Conservation (phyloP, 345 rosid genomes). For the Acer saccharum region DNA sequence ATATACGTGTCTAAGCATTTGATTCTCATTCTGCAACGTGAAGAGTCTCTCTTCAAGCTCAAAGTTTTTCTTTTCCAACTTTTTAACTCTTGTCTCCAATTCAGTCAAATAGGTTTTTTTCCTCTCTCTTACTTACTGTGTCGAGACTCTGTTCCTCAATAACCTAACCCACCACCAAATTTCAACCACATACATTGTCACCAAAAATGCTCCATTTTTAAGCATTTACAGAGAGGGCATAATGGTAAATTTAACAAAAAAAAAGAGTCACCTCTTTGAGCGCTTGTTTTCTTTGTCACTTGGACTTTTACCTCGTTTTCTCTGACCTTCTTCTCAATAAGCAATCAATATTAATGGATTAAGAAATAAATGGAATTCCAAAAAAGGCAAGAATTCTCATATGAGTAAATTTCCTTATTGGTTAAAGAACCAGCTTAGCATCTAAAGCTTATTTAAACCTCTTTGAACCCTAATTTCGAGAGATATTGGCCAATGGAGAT, state of each 20-base stretch:
- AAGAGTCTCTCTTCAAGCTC: slow-evolving; percentile 90
- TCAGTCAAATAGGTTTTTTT: slow-evolving; percentile 88
- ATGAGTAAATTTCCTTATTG: too few relatives aligned
- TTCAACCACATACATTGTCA: neutral
- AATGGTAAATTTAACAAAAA: neutral
- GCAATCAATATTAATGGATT: too few relatives aligned
- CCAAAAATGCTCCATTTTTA: too few relatives aligned
- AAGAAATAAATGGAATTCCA: too few relatives aligned
- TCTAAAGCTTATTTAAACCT: too few relatives aligned
- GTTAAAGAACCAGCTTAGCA: too few relatives aligned
- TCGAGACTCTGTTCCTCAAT: slow-evolving; percentile 98
- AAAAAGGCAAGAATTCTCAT: too few relatives aligned
- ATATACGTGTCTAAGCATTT: slow-evolving; percentile 94
- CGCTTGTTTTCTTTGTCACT: slow-evolving; percentile 94
- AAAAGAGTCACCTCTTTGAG: slow-evolving; percentile 66
- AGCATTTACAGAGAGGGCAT: too few relatives aligned
- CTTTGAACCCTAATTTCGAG: too few relatives aligned
- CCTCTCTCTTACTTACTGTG: slow-evolving; percentile 98
- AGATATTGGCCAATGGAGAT: too few relatives aligned
- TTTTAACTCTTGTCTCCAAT: slow-evolving; percentile 76
- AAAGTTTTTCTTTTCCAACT: slow-evolving; percentile 89
- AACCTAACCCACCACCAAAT: slow-evolving; percentile 44
- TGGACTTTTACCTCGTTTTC: slow-evolving; percentile 82
- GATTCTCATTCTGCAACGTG: slow-evolving; percentile 94
- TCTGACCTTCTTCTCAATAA: slow-evolving; percentile 39